Conservation (phyloP, 2,329 filamentous ascomycete species). For the Cladosporium halotolerans region DNA sequence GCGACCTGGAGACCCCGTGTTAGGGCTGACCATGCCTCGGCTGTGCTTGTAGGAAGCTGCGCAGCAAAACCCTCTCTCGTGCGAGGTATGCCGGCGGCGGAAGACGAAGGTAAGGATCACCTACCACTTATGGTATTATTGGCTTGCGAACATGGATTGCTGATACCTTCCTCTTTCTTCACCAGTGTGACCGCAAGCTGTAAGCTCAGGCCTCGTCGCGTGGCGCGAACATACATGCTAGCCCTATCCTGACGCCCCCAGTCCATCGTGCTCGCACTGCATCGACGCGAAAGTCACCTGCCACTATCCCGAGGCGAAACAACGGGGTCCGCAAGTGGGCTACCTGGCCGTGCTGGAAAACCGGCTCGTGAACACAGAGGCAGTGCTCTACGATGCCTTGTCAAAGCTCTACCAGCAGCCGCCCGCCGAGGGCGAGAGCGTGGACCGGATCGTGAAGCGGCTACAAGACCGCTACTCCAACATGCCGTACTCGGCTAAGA, state of each 20-base stretch:
- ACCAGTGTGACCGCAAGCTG: slow-evolving; percentile 11
- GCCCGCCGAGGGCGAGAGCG: not conserved
- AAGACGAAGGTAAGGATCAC: slow-evolving; percentile 19
- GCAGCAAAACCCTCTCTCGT: slow-evolving; percentile 13
- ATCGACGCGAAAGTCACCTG: slow-evolving; percentile 10
- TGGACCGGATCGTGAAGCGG: slow-evolving; percentile 3
- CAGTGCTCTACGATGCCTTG: slow-evolving; percentile 8
- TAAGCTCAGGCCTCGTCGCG: not conserved
- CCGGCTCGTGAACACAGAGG: slow-evolving; percentile 9
- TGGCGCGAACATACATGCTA: not conserved
- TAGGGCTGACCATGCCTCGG: not conserved
- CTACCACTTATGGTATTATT: not conserved
- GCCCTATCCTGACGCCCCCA: not conserved
- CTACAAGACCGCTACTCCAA: slow-evolving; percentile 7
- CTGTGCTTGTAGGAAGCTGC: slow-evolving; percentile 6
- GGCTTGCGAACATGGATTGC: not conserved
- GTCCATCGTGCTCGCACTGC: slow-evolving; percentile 12
- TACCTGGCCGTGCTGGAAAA: slow-evolving; percentile 10
- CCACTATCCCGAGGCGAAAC: slow-evolving; percentile 10
- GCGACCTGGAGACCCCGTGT: not conserved
- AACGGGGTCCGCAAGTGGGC: slow-evolving; percentile 11
- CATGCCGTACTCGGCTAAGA: slow-evolving; percentile 12
- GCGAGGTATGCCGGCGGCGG: slow-evolving; percentile 18
- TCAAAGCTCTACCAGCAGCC: slow-evolving; percentile 2
- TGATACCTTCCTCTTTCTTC: not conserved